Base-by-base conservation (phyloP, 495 filamentous ascomycete genomes). In the Xylona heveae region DNA sequence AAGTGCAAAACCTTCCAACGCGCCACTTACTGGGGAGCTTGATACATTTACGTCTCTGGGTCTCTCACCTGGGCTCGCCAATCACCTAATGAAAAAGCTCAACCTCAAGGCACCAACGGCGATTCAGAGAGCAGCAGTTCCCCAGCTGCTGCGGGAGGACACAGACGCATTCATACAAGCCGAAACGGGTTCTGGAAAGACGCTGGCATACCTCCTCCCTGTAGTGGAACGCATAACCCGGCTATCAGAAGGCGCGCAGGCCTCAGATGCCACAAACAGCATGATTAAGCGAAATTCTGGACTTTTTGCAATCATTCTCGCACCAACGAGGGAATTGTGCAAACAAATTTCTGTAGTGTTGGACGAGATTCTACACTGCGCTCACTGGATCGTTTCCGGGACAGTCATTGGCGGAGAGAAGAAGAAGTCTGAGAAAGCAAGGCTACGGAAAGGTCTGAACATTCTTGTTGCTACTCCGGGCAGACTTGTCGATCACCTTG, bases 111-210 rank as follows among this genome's bases (percentile, higher is more conserved):
- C 80, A 1, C 88, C 88, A 10, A 97, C 88, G 0, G 82, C 78
- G 4, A 93, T 97, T 48, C 88, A 97, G 52, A 88, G 79, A 41
- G 74, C 73, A 28, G 76, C 82, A 0, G 73, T 97, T 27, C 62
- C 74, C 10, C 64, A 78, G 38, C 49, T 97, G 20, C 52, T 90
- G 36, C 77, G 72, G 33, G 75, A 78, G 26, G 76, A 93, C 42
- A 68, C 62, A 24, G 88, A 97, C 59, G 88, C 85, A 10, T 95
- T 94, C 46, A 75, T 97, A 17, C 88, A 94, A 49, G 90, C 90
- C 9, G 77, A 97, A 52, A 97, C 88, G 0, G 88, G 88, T 20
- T 97, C 90, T 0, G 88, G 88, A 46, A 97, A 97, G 53, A 97
- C 88, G 3, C 52, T 97, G 30, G 83, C 88, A 21, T 97, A 95